Evolutionary conservation across 2,329 filamentous ascomycete species (phyloP), one percentile per base, ranked within the genome.

Genomic region (Dothistroma pini): DNA sequence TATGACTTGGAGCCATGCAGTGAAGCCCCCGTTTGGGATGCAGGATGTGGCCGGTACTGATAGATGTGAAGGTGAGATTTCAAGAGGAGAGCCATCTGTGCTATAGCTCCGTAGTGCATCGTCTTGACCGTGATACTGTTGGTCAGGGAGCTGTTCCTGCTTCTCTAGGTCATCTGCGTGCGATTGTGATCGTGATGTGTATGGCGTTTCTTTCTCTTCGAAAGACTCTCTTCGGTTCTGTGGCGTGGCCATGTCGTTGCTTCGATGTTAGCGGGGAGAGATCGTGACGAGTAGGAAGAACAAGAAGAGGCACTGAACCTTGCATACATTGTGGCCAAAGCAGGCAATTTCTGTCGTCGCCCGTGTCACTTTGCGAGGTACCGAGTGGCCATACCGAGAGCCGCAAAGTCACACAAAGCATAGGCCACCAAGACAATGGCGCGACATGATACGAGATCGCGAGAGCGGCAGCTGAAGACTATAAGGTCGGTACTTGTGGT

Each of bases 1-100:
- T 0, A 76, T 52, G 8, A 80, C 78, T 58, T 80, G 78, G 25
- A 80, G 66, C 78, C 78, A 81, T 1, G 79, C 78, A 62, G 63
- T 66, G 2, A 77, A 60, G 0, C 78, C 78, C 10, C 78, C 78
- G 64, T 80, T 71, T 0, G 78, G 78, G 32, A 67, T 68, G 11
- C 57, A 58, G 60, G 65, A 58, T 19, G 38, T 54, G 1, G 63
- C 58, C n/a, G 66, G 63, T 16, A 63, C 59, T 12, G 65, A 69
- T 1, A 66, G 62, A 54, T 68, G 64, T 1, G 68, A 67, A 25
- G 63, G 60, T 0, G 61, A 65, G n/a, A 63, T 64, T 10, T 63
- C 55, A 21, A 70, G 60, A 25, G 67, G 64, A n/a, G 62, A 61
- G 50, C 66, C 67, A 44, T 64, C 59, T 31, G 55, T 57, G 32